Evolutionary conservation across 176 grass and related monocot species (phyloP).

Genomic region (Rhynchospora pubera): DNA sequence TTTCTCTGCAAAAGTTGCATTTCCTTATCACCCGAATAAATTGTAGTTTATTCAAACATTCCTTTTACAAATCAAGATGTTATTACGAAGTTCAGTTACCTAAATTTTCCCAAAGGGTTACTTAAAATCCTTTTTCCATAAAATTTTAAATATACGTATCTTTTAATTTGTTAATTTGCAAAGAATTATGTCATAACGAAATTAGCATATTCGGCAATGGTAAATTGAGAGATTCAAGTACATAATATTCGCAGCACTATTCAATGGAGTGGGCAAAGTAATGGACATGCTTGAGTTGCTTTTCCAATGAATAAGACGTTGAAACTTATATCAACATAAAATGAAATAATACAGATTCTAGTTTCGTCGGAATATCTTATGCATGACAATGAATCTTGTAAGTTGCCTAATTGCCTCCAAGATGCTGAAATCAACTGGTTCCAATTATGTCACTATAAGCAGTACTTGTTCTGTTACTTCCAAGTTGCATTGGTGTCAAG

Average conservation of each 20-base stretch:
- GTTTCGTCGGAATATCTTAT: constrained; percentile 2
- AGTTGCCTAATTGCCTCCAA: not conserved
- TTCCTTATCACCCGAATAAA: no score
- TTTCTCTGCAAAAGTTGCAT: no score
- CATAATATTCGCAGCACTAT: not conserved
- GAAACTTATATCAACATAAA: constrained; percentile 10
- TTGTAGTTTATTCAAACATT: no score
- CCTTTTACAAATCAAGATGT: no score
- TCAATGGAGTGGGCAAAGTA: constrained; percentile 1
- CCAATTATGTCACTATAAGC: constrained; percentile 19
- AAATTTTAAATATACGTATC: no score
- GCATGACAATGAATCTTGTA: not conserved
- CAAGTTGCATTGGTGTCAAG: no score
- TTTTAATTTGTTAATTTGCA: not conserved
- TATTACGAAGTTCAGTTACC: no score
- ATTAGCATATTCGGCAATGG: not conserved
- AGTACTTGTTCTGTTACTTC: no score
- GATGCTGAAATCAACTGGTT: constrained; percentile 12
- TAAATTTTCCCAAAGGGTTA: no score
- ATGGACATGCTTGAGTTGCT: not conserved
- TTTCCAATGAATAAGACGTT: not conserved
- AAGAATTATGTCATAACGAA: not conserved
- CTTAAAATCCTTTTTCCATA: no score
- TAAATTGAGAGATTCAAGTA: not conserved
- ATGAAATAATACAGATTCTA: not conserved